phyloP scores from a whole-genome alignment of 345 rosid species.

The Populus ilicifolia region DNA sequence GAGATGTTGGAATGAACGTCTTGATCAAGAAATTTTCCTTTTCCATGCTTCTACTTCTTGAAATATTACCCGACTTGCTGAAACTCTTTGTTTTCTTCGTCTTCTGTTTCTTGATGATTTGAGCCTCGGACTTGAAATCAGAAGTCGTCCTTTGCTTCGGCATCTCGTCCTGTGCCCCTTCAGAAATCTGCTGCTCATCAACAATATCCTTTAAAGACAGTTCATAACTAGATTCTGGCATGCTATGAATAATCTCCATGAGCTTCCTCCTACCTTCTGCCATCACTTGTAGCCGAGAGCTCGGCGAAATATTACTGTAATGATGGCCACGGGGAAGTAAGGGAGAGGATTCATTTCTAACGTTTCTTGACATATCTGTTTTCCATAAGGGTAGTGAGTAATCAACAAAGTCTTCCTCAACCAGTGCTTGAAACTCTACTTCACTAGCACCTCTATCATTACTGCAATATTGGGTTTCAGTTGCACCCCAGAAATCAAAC shows the following conservation, averaged over 20 bases:
- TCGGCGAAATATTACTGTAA: conserved; percentile 23
- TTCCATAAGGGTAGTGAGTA: conserved; percentile 15
- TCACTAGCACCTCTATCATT: neutral
- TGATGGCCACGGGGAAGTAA: conserved; percentile 27
- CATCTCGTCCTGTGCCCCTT: neutral
- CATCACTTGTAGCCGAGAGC: conserved; percentile 21
- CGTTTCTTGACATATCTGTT: neutral
- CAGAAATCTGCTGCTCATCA: conserved; percentile 21
- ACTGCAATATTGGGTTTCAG: neutral
- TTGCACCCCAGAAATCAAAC: conserved; percentile 41
- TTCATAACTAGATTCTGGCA: conserved; percentile 51
- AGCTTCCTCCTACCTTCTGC: conserved; percentile 53
- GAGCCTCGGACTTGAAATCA: conserved; percentile 5
- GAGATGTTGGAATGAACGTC: conserved; percentile 36
- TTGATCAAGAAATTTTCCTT: conserved; percentile 45
- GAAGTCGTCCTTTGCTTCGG: neutral
- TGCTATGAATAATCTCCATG: conserved; percentile 45
- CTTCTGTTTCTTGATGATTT: conserved; percentile 11
- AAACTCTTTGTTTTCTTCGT: conserved; percentile 8
- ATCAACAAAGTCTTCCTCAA: conserved; percentile 1
- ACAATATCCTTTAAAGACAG: conserved; percentile 58
- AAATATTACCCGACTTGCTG: conserved; percentile 15
- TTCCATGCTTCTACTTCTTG: conserved; percentile 40
- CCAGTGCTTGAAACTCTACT: conserved; percentile 1
- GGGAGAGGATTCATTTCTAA: conserved; percentile 31